These are phyloP conservation scores for Wickerhamiella azyma DNA, from an alignment of 805 yeast species.

Conservation along the genomic window DNA sequence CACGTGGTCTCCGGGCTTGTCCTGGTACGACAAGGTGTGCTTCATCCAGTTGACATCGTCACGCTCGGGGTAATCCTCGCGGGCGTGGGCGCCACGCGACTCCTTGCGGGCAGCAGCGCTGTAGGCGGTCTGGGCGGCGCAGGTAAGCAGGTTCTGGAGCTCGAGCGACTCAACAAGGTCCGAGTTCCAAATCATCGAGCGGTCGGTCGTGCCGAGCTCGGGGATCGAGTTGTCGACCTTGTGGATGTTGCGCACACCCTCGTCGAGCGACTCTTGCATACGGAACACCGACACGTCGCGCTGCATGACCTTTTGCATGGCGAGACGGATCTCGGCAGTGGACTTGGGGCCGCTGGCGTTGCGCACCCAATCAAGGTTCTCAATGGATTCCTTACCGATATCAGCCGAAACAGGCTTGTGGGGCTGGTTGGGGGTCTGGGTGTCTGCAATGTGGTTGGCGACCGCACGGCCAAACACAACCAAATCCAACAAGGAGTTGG, in stretches of 20 bases:
- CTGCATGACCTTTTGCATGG: conserved; percentile 95
- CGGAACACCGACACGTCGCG: conserved; percentile 94
- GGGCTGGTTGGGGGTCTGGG: conserved; percentile 78
- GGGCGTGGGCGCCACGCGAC: conserved; percentile 98
- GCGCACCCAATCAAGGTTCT: conserved; percentile 78
- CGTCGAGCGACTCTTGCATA: conserved; percentile 79
- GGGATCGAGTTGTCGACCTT: conserved; percentile 60
- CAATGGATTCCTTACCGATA: conserved; percentile 79
- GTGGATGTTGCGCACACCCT: conserved; percentile 70
- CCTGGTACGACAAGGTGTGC: conserved; percentile 90
- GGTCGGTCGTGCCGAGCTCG: conserved; percentile 77
- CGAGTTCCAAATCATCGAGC: conserved; percentile 98
- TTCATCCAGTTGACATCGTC: conserved; percentile 97
- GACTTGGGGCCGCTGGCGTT: conserved; percentile 67
- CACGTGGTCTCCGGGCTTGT: conserved; percentile 52
- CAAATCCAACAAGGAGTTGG: conserved; percentile 88
- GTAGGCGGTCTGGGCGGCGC: conserved; percentile 91
- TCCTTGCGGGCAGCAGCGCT: conserved; percentile 92
- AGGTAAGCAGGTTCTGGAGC: conserved; percentile 87
- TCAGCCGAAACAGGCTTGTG: conserved; percentile 72
- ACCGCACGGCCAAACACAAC: conserved; percentile 99
- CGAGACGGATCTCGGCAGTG: conserved; percentile 79
- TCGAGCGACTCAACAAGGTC: conserved; percentile 94
- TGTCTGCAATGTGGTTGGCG: conserved; percentile 76
- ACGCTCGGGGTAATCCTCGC: conserved; percentile 94